phyloP scores from a whole-genome alignment of 805 yeast genomes.

The Kuraishia hungarica region DNA sequence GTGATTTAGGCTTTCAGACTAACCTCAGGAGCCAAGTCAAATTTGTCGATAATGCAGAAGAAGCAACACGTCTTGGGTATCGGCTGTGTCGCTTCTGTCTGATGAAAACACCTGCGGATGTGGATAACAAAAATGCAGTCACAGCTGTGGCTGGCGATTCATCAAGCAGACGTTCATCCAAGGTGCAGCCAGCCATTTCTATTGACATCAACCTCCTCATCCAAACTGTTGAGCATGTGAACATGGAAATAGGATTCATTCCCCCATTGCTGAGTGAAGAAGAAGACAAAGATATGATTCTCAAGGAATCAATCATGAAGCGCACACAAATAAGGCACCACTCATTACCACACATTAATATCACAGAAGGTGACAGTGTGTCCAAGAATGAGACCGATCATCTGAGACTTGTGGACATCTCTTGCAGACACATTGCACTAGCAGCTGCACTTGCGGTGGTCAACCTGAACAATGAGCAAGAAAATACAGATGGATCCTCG shows the following conservation, averaged over 20 bases:
- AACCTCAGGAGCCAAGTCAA: constrained; percentile 34
- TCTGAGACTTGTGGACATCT: constrained; percentile 59
- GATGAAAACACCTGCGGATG: constrained; percentile 26
- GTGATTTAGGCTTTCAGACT: constrained; percentile 38
- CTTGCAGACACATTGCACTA: constrained; percentile 75
- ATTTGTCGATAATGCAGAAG: constrained; percentile 31
- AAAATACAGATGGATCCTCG: not conserved
- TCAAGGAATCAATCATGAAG: constrained; percentile 10
- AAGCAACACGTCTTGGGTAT: constrained; percentile 38
- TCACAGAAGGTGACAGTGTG: constrained; percentile 12
- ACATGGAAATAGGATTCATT: constrained; percentile 48
- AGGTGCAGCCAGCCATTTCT: constrained; percentile 23
- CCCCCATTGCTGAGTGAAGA: constrained; percentile 41
- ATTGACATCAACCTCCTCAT: constrained; percentile 37
- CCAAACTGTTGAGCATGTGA: constrained; percentile 45
- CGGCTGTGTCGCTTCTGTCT: constrained; percentile 47
- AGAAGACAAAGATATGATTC: constrained; percentile 24
- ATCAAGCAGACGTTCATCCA: constrained; percentile 8
- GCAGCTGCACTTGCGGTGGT: constrained; percentile 52
- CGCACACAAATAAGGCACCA: constrained; percentile 3
- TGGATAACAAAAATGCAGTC: constrained; percentile 7
- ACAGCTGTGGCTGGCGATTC: constrained; percentile 3
- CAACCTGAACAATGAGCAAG: constrained; percentile 6
- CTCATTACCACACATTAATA: constrained; percentile 5
- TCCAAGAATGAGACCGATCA: constrained; percentile 63